Evolutionary conservation across 345 rosid species (phyloP), one percentile per base, ranked within the genome.

Genomic region (Leavenworthia alabamica): DNA sequence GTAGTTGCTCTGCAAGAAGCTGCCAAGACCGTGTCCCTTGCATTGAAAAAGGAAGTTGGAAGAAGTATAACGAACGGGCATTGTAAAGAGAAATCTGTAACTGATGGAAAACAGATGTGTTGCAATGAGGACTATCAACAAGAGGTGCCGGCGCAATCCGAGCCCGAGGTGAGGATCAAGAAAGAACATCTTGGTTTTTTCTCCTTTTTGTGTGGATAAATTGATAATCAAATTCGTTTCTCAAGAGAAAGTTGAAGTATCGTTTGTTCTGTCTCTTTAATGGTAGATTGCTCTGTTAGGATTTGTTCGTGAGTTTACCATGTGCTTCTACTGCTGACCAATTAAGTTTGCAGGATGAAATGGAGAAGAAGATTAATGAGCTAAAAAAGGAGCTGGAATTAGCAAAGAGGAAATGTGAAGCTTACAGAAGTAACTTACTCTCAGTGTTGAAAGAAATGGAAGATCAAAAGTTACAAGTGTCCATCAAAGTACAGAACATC

Each of bases 1-100:
- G 56, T 73, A 6, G 67, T 11, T 67, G 83, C 82, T 62, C 32
- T 83, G 56, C 81, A 74, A 79, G 84, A 83, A 45, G 84, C 84
- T 70, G 73, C 77, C 48, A 79, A 78, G 75, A 79, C 71, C 33
- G 81, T 83, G 62, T 68, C 75, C 28, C 23, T 42, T 33, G 79
- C 77, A 1, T 36, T 67, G 64, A 81, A 75, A 52, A 78, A 68
- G 41, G 81, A 68, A 13, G 67, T 62, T 42, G 40, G 66, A 62
- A 66, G 43, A 50, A 66, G 36, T 24, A 40, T 65, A 47, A 13
- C 56, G 6, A 78, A 74, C 14, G 67, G 79, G 27, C 69, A 67
- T 49, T 13, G 33, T 1, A 67, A 55, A 49, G 62, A 62, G 39
- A 60, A 47, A 45, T 47, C 45, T 50, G 43, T 36, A 48, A 44